A percentile compares a stretch with the other conserved stretches of the same genome.
Evolutionary conservation across 208 protist genomes (phyloP).

Genomic region (Porcisia deanei): DNA sequence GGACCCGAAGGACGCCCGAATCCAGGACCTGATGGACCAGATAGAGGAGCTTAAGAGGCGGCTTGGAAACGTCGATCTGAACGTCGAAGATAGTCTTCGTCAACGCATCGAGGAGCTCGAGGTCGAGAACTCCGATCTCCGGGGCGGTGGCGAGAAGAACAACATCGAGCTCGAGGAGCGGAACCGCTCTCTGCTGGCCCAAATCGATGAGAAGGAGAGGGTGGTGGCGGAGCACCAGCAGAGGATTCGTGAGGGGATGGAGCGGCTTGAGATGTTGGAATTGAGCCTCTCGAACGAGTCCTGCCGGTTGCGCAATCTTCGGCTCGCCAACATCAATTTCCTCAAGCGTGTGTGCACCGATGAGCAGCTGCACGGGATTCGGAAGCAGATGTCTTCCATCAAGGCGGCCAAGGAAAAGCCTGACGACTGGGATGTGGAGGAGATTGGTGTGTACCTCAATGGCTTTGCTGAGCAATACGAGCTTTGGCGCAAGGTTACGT

Average conservation of each 20-base stretch:
- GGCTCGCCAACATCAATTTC: slow-evolving; percentile 75
- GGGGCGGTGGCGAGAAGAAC: slow-evolving; percentile 71
- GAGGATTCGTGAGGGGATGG: slow-evolving; percentile 61
- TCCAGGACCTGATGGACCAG: slow-evolving; percentile 88
- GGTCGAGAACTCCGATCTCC: slow-evolving; percentile 86
- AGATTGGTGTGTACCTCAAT: slow-evolving; percentile 80
- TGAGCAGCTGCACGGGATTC: slow-evolving; percentile 69
- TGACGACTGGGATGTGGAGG: slow-evolving; percentile 87
- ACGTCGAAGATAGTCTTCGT: slow-evolving; percentile 86
- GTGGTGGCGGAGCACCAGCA: slow-evolving; percentile 57
- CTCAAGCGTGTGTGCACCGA: slow-evolving; percentile 87
- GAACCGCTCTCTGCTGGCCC: slow-evolving; percentile 60
- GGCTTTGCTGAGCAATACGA: slow-evolving; percentile 79
- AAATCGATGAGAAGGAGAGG: slow-evolving; percentile 74
- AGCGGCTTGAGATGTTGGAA: slow-evolving; percentile 60
- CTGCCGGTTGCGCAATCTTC: slow-evolving; percentile 67
- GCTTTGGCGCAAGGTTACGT: slow-evolving; percentile 72
- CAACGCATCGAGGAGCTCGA: slow-evolving; percentile 93
- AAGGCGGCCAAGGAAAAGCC: slow-evolving; percentile 62
- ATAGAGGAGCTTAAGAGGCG: slow-evolving; percentile 88
- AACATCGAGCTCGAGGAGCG: slow-evolving; percentile 88
- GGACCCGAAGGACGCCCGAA: slow-evolving; percentile 90
- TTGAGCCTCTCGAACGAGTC: slow-evolving; percentile 71
- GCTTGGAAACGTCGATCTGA: slow-evolving; percentile 87
- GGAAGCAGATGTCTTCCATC: slow-evolving; percentile 59